A percentile compares a stretch with the other conserved stretches of the same genome.
Evolutionary conservation across 2,329 filamentous ascomycete species (phyloP).

Genomic region (Xylaria sp.): DNA sequence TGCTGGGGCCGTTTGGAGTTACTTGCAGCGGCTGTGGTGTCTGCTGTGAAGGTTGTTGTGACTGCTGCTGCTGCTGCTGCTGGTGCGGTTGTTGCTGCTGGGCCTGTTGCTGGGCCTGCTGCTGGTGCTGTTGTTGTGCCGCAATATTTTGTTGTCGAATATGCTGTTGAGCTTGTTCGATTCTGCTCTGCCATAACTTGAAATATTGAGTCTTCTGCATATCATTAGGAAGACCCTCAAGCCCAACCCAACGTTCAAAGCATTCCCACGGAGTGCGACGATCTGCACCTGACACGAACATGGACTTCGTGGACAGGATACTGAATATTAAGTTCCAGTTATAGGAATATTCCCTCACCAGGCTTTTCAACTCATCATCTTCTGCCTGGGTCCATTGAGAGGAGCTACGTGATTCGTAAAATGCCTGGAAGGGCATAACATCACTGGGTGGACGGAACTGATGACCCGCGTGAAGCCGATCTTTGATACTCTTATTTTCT

Average conservation of each 20-base stretch:
- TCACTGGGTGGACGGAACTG: conserved; percentile 94
- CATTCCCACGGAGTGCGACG: conserved; percentile 97
- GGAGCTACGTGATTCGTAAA: conserved; percentile 86
- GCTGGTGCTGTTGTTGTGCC: conserved; percentile 53
- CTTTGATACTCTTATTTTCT: conserved; percentile 88
- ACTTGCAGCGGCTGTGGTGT: conserved; percentile 51
- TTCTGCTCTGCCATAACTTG: conserved; percentile 73
- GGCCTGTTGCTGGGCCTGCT: conserved; percentile 47
- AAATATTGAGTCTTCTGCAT: conserved; percentile 98
- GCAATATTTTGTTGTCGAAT: conserved; percentile 66
- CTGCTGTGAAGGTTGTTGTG: conserved; percentile 37
- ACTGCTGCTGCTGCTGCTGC: conserved; percentile 49
- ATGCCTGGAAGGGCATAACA: conserved; percentile 87
- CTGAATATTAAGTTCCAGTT: conserved; percentile 97
- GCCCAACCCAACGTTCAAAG: conserved; percentile 93
- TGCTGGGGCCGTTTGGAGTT: conserved; percentile 55
- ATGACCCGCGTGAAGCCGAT: conserved; percentile 89
- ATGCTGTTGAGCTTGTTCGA: conserved; percentile 68
- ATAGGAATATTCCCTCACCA: conserved; percentile 94
- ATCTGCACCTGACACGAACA: conserved; percentile 86
- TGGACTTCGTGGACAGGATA: conserved; percentile 77
- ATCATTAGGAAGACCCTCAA: conserved; percentile 90
- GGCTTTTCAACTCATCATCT: conserved; percentile 85
- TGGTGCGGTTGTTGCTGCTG: conserved; percentile 51
- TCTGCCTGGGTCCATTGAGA: conserved; percentile 94